Conservation (phyloP, 495 filamentous ascomycete genomes). For the Cudoniella acicularis region DNA sequence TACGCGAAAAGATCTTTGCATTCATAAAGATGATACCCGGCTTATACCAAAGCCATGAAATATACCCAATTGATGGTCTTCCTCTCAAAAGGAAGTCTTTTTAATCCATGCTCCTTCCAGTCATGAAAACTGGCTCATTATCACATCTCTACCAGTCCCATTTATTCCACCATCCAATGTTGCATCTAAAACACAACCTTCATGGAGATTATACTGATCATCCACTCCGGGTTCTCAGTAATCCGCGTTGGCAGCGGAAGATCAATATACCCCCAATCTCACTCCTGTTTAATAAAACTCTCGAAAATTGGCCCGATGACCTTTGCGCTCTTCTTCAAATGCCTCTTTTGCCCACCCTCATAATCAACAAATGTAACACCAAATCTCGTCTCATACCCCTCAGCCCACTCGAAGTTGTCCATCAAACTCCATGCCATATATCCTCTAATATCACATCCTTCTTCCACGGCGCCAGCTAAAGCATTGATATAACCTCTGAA, state of each 20-base stretch:
- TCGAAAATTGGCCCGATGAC: constrained; percentile 61
- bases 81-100: too few relatives aligned
- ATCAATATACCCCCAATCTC: constrained; percentile 1
- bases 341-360: constrained; percentile 65
- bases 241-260: neutral
- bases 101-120: neutral
- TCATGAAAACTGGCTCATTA: too few relatives aligned
- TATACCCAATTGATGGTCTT: neutral
- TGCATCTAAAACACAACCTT: neutral
- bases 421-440: constrained; percentile 82
- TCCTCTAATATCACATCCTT: constrained; percentile 66
- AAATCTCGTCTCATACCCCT: constrained; percentile 82
- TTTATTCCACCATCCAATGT: neutral
- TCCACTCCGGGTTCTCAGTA: neutral
- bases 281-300: constrained; percentile 48
- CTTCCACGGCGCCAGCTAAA: constrained; percentile 64
- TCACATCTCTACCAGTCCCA: neutral
- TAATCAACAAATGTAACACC: constrained; percentile 79
- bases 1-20: neutral
- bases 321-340: constrained; percentile 75
- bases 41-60: neutral
- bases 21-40: neutral
- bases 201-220: neutral
- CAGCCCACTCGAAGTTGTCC: constrained; percentile 70
- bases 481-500: constrained; percentile 70